Evolutionary conservation across 1,284 basidiomycete species (phyloP).

Genomic region (Phlebopus sp.): DNA sequence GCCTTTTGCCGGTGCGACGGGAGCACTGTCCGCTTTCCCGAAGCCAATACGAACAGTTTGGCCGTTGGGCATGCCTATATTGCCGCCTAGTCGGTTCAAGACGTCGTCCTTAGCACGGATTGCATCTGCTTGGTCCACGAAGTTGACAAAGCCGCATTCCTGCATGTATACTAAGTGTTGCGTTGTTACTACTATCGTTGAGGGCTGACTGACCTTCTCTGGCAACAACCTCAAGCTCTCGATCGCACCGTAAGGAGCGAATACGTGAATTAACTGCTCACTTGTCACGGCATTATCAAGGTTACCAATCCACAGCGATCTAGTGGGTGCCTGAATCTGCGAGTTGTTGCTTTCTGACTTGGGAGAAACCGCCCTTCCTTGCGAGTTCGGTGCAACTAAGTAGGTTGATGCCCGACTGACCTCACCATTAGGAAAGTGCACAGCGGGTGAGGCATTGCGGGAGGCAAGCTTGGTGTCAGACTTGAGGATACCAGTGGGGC

Average conservation of each 20-base stretch:
- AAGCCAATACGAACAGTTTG: slow-evolving; percentile 96
- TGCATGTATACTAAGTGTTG: slow-evolving; percentile 30
- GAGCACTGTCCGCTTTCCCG: slow-evolving; percentile 94
- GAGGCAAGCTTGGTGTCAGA: slow-evolving; percentile 47
- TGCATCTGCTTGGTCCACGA: slow-evolving; percentile 91
- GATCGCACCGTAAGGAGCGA: slow-evolving; percentile 94
- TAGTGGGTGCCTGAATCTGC: slow-evolving; percentile 87
- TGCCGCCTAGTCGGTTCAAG: slow-evolving; percentile 88
- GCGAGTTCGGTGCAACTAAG: slow-evolving; percentile 58
- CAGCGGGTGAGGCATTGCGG: slow-evolving; percentile 54
- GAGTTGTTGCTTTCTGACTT: slow-evolving; percentile 67
- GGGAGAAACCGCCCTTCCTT: slow-evolving; percentile 73
- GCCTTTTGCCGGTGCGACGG: slow-evolving; percentile 81
- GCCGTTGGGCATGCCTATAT: slow-evolving; percentile 90
- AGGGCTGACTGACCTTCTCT: slow-evolving; percentile 73
- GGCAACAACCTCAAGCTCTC: slow-evolving; percentile 92
- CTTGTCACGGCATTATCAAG: slow-evolving; percentile 91
- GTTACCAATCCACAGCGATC: slow-evolving; percentile 97
- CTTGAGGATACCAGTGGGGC: slow-evolving; percentile 57
- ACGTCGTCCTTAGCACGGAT: slow-evolving; percentile 96
- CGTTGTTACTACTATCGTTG: slow-evolving; percentile 7
- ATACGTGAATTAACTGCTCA: slow-evolving; percentile 92
- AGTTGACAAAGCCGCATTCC: slow-evolving; percentile 99
- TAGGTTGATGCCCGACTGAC: slow-evolving; percentile 63
- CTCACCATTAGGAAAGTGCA: slow-evolving; percentile 68